Conservation (phyloP, 176 grass and related monocot species). For the Elaeis guineensis region DNA sequence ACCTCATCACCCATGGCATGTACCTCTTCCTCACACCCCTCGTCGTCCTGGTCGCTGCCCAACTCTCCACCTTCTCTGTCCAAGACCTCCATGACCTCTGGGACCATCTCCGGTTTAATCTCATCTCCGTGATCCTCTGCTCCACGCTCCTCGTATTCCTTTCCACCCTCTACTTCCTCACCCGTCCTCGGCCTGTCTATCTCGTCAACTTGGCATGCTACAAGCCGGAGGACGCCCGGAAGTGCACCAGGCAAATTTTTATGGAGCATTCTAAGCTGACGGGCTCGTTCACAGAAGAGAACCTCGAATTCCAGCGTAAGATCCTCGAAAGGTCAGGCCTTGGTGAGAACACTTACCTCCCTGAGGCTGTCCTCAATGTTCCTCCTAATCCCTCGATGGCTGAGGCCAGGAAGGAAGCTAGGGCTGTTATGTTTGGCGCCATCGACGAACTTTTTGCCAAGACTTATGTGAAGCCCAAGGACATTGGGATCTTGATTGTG, state of each 20-base stretch:
- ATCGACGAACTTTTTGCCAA: slow-evolving; percentile 64
- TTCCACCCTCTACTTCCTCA: slow-evolving; percentile 65
- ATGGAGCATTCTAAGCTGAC: slow-evolving; percentile 47
- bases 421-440: slow-evolving; percentile 70
- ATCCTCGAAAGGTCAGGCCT: slow-evolving; percentile 73
- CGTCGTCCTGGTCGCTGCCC: slow-evolving; percentile 33
- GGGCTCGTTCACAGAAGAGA: slow-evolving; percentile 41
- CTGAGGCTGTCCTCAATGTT: slow-evolving; percentile 38
- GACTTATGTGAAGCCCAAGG: slow-evolving; percentile 55
- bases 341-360: slow-evolving; percentile 64
- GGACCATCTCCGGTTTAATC: slow-evolving; percentile 61
- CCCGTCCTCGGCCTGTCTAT: slow-evolving; percentile 51
- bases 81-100: slow-evolving; percentile 47
- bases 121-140: slow-evolving; percentile 48
- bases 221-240: slow-evolving; percentile 40
- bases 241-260: slow-evolving; percentile 52
- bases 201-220: slow-evolving; percentile 82
- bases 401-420: slow-evolving; percentile 49
- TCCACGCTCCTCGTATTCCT: slow-evolving; percentile 72
- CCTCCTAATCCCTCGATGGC: slow-evolving; percentile 68
- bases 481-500: slow-evolving; percentile 69
- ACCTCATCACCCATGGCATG: slow-evolving; percentile 91
- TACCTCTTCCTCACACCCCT: slow-evolving; percentile 69
- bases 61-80: slow-evolving; percentile 58
- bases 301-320: slow-evolving; percentile 81